Evolutionary conservation across 1,284 basidiomycete species (phyloP).

Genomic region (Cryptococcus maquisensis): DNA sequence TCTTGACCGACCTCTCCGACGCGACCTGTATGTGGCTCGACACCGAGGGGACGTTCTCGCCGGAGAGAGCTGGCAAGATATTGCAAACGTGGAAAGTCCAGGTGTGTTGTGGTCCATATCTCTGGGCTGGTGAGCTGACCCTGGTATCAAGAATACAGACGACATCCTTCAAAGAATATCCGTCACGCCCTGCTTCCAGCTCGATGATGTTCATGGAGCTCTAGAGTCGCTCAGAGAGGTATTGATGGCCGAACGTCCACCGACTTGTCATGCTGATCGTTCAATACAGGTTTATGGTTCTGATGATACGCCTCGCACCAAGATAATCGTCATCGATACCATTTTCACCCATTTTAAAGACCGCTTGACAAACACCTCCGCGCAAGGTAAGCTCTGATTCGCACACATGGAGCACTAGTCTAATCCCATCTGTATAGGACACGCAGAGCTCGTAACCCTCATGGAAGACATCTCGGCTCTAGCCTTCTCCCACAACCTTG

Average conservation of each 20-base stretch:
- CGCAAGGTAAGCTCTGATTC: constrained; percentile 31
- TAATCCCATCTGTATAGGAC: constrained; percentile 23
- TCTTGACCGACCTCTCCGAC: constrained; percentile 17
- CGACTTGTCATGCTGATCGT: too few species aligned
- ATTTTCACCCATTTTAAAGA: constrained; percentile 40
- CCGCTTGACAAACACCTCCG: constrained; percentile 28
- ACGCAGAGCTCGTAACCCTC: constrained; percentile 42
- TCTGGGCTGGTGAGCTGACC: background rate
- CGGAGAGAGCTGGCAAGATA: constrained; percentile 30
- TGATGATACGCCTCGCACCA: background rate
- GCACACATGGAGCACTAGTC: background rate
- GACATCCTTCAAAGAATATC: constrained; percentile 28
- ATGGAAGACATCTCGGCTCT: constrained; percentile 39
- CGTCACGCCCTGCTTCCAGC: constrained; percentile 30
- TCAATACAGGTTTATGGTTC: too few species aligned
- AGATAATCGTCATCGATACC: constrained; percentile 41
- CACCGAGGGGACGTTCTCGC: constrained; percentile 40
- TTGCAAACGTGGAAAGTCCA: constrained; percentile 22
- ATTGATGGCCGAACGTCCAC: too few species aligned
- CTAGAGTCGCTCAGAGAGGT: constrained; percentile 1
- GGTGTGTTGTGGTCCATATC: constrained; percentile 12
- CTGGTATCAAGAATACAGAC: too few species aligned
- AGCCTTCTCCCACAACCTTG: constrained; percentile 23
- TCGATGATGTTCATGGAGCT: constrained; percentile 22
- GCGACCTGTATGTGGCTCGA: constrained; percentile 43